Base-by-base conservation (phyloP, 345 rosid genomes). In the Mangifera indica region DNA sequence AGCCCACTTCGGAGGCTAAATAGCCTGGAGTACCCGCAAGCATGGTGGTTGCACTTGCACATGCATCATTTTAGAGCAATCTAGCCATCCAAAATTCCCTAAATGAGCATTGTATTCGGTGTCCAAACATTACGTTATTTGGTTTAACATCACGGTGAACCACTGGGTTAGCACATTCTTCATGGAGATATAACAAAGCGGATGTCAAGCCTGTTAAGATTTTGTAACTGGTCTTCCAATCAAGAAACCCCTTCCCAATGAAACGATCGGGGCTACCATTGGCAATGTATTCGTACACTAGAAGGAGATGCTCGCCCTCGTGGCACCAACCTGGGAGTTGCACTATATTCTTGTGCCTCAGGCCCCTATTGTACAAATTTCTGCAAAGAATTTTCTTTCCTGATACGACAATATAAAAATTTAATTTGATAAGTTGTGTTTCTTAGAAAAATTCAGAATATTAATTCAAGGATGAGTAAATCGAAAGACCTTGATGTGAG, bases 311-410 rank as follows among this genome's bases (percentile, higher is more conserved):
- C 48, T 76, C 67, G 0, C 77, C 72, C 63, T 83, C 83, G 52
- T 80, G 83, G 57, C 85, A 83, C 85, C 89, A 83, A 2, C 85
- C 87, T 46, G 54, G 80, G 46, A 86, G 84, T 42, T 80, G 85
- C 49, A 82, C 83, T 26, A 80, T 76, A 70, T 86, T 86, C 72
- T 81, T 76, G 75, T 84, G 87, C 75, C 84, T 67, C 25, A 83
- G 69, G 12, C 84, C 60, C 85, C 87, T 45, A 78, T 78, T 0
- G 84, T 85, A 73, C 87, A 81, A 49, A 81, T 71, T 72, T 83
- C 85, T 7, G 83, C 83, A 4, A 85, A 66, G 29, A 74, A 81
- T 65, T 73, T 78, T 51, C 70, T 79, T 61, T 81, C 86, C 86
- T 83, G 67, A 22, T 51, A 15, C 40, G 18, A 60, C 9, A 37